A percentile compares a stretch with the other conserved stretches of the same genome.
Evolutionary conservation across 2,329 filamentous ascomycete species (phyloP).

Genomic region (Apiospora malaysiana): DNA sequence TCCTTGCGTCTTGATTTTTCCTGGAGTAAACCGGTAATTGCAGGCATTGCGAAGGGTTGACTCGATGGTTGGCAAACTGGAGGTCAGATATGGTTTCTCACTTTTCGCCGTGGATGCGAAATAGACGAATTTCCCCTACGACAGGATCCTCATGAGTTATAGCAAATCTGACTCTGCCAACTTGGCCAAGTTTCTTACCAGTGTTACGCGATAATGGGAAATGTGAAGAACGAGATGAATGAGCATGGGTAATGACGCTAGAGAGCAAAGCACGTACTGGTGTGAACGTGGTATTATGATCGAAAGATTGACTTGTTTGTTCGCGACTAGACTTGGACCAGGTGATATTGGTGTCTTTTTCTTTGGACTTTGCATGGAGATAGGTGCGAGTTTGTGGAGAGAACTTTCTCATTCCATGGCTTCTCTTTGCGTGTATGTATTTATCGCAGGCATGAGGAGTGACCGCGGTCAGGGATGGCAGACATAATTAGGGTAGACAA

Average conservation of each 20-base stretch:
- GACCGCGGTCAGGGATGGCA: not conserved
- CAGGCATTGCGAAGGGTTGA: conserved; percentile 22
- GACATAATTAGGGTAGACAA: conserved; percentile 9
- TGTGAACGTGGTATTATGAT: not conserved
- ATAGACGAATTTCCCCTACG: conserved; percentile 18
- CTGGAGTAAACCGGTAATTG: conserved; percentile 20
- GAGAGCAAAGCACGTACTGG: conserved; percentile 5
- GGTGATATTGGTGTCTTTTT: not conserved
- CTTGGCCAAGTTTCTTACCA: conserved; percentile 21
- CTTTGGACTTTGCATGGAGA: not conserved
- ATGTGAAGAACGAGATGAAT: conserved; percentile 12
- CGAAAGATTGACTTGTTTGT: conserved; percentile 8
- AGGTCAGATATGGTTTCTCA: conserved; percentile 21
- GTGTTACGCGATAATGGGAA: conserved; percentile 19
- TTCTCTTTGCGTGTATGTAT: conserved; percentile 2
- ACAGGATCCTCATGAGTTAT: conserved; percentile 25
- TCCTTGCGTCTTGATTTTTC: conserved; percentile 21
- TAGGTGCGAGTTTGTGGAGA: not conserved
- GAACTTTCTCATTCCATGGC: not conserved
- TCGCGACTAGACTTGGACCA: not conserved
- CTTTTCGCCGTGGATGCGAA: conserved; percentile 20
- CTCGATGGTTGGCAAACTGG: conserved; percentile 18
- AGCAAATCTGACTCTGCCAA: conserved; percentile 25
- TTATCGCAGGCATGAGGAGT: conserved; percentile 2
- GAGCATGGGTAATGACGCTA: not conserved